Evolutionary conservation across 78 protist species (phyloP).

Genomic region (Emiliania huxleyi): DNA sequence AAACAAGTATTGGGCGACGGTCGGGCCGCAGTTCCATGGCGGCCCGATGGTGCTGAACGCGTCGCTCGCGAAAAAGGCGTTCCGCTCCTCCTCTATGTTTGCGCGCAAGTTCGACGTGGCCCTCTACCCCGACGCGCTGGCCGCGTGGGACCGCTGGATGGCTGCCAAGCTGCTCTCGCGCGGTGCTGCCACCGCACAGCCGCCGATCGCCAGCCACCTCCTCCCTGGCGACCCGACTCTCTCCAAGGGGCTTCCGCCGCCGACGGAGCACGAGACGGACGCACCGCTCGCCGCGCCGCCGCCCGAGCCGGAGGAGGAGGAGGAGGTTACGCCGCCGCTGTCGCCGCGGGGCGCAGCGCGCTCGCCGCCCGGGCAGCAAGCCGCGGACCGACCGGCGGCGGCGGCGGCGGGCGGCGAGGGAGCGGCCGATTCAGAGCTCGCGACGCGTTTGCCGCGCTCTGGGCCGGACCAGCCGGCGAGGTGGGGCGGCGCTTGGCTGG

Average conservation of each 20-base stretch:
- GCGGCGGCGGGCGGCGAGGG: no score
- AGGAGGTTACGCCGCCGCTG: no score
- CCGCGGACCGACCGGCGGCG: no score
- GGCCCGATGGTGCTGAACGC: slow-evolving; percentile 20
- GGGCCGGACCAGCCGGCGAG: no score
- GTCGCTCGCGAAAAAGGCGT: not conserved
- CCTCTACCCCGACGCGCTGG: not conserved
- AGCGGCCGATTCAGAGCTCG: no score
- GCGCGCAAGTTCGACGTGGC: slow-evolving; percentile 5
- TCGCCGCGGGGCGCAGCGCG: no score
- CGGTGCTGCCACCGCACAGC: not conserved
- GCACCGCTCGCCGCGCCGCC: no score
- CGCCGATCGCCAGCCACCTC: not conserved
- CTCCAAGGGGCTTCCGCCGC: not conserved
- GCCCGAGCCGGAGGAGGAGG: no score
- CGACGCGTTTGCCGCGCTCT: no score
- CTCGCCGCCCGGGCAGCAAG: no score
- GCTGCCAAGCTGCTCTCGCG: not conserved
- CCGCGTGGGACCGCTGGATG: slow-evolving; percentile 5
- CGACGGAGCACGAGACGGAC: not conserved
- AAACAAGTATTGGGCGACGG: not conserved
- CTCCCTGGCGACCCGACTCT: not conserved
- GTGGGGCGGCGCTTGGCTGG: no score
- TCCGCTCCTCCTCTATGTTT: not conserved
- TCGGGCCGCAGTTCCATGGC: slow-evolving; percentile 25